Conservation (phyloP, 768 basidiomycete species). For the Ephemerocybe angulata region DNA sequence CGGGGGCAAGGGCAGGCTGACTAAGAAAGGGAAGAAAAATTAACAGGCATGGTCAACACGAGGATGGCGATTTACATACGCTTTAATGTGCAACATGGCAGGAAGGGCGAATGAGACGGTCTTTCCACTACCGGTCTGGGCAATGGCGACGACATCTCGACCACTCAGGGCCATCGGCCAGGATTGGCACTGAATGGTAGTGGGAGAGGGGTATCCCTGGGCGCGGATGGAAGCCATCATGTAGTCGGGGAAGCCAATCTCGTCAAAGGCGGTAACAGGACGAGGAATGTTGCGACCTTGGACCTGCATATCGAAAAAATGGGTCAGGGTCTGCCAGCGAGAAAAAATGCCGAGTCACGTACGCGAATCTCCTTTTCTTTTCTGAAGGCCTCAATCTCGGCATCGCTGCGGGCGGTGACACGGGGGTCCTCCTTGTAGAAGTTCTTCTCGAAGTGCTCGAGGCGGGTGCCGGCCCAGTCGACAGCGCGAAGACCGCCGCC, state of each 20-base stretch:
- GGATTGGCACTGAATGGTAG: slow-evolving; percentile 96
- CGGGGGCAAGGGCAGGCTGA: slow-evolving; percentile 87
- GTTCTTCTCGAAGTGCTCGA: slow-evolving; percentile 95
- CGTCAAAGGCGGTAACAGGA: slow-evolving; percentile 89
- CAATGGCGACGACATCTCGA: slow-evolving; percentile 92
- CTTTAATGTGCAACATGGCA: slow-evolving; percentile 99
- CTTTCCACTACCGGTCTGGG: slow-evolving; percentile 98
- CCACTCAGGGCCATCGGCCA: slow-evolving; percentile 99
- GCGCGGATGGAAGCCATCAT: slow-evolving; percentile 89
- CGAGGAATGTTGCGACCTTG: slow-evolving; percentile 86
- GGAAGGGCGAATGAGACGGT: slow-evolving; percentile 98
- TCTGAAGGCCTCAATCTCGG: slow-evolving; percentile 87
- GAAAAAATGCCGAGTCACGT: slow-evolving; percentile 12
- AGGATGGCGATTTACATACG: slow-evolving; percentile 48
- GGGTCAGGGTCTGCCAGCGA: not conserved
- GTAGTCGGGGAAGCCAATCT: slow-evolving; percentile 95
- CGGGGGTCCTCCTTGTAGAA: slow-evolving; percentile 91
- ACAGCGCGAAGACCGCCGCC: slow-evolving; percentile 79
- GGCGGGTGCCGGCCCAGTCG: slow-evolving; percentile 74
- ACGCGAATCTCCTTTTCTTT: slow-evolving; percentile 85
- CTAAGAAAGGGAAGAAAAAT: slow-evolving; percentile 34
- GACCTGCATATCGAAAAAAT: slow-evolving; percentile 43
- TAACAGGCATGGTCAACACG: slow-evolving; percentile 6
- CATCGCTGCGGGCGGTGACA: slow-evolving; percentile 70
- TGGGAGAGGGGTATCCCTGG: slow-evolving; percentile 87